Evolutionary conservation across 441 rosid species (phyloP).

Genomic region (Aleurites moluccanus): DNA sequence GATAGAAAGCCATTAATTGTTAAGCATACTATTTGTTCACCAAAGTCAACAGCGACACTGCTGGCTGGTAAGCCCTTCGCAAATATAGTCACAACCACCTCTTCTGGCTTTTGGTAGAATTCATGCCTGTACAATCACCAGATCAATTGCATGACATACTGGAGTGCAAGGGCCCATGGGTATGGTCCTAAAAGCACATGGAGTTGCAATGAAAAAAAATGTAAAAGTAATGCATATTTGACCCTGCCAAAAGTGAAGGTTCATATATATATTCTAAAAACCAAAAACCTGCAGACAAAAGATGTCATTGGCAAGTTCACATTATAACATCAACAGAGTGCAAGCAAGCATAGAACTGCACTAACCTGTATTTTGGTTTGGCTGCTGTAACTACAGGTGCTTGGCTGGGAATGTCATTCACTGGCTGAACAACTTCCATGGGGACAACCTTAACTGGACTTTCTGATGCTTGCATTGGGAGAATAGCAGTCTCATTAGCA

Average conservation of each 20-base stretch:
- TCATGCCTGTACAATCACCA: slow-evolving; percentile 57
- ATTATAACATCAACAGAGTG: not conserved
- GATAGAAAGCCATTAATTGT: slow-evolving; percentile 2
- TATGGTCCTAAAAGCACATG: not conserved
- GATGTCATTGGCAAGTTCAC: not conserved
- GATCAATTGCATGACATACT: not conserved
- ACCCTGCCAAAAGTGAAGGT: not conserved
- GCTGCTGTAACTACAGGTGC: slow-evolving; percentile 23
- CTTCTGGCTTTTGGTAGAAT: slow-evolving; percentile 73
- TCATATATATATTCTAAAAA: not conserved
- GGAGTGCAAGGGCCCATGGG: not conserved
- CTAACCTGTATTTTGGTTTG: slow-evolving; percentile 66
- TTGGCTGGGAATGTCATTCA: slow-evolving; percentile 20
- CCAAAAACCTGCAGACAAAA: not conserved
- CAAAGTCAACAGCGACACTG: slow-evolving; percentile 54
- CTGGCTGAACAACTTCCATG: slow-evolving; percentile 27
- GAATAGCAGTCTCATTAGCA: slow-evolving; percentile 49
- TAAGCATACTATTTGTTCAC: slow-evolving; percentile 67
- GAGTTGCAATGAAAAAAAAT: not conserved
- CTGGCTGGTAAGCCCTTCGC: slow-evolving; percentile 60
- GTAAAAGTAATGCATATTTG: not conserved
- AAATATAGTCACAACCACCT: slow-evolving; percentile 71
- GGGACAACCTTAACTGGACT: slow-evolving; percentile 17
- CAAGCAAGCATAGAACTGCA: slow-evolving; percentile 1
- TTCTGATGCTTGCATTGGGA: slow-evolving; percentile 26